Percentiles rank a stretch among this genome's conserved stretches.
Conservation (phyloP, 2,329 filamentous ascomycete species). For the Colletotrichum sp. region DNA sequence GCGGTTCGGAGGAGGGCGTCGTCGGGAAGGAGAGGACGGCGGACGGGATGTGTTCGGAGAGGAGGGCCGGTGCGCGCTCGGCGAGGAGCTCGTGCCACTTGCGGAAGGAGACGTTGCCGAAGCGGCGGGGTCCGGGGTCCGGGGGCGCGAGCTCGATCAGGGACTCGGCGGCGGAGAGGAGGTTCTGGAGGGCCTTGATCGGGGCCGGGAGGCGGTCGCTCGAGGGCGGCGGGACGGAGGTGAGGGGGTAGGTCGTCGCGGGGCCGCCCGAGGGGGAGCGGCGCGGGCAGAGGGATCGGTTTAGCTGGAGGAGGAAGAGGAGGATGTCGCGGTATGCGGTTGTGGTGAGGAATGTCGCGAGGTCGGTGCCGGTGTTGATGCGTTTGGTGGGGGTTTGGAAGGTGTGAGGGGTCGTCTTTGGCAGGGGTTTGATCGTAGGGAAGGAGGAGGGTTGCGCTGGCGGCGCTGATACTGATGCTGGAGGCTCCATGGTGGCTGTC, state of each 20-base stretch:
- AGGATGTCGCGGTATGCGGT: slow-evolving; percentile 88
- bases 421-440: slow-evolving; percentile 50
- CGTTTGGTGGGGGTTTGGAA: slow-evolving; percentile 77
- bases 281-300: slow-evolving; percentile 81
- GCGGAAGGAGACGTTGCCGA: slow-evolving; percentile 90
- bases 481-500: not conserved
- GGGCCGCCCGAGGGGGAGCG: slow-evolving; percentile 45
- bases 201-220: slow-evolving; percentile 49
- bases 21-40: slow-evolving; percentile 24
- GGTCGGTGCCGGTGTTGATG: slow-evolving; percentile 86
- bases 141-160: slow-evolving; percentile 83
- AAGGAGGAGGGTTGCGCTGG: not conserved
- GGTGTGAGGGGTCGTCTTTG: slow-evolving; percentile 48
- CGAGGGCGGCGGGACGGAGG: slow-evolving; percentile 43
- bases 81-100: slow-evolving; percentile 79
- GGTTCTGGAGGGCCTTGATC: slow-evolving; percentile 66
- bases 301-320: slow-evolving; percentile 87
- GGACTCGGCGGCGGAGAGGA: slow-evolving; percentile 68
- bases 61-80: slow-evolving; percentile 60
- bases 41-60: slow-evolving; percentile 36
- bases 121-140: slow-evolving; percentile 83
- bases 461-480: not conserved
- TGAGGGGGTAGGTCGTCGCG: slow-evolving; percentile 46
- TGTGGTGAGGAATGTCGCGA: slow-evolving; percentile 79
- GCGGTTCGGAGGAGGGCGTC: slow-evolving; percentile 8